These are phyloP conservation scores for Crataegus laevigata DNA, from an alignment of 306 rosid genomes.

Conservation along the genomic window DNA sequence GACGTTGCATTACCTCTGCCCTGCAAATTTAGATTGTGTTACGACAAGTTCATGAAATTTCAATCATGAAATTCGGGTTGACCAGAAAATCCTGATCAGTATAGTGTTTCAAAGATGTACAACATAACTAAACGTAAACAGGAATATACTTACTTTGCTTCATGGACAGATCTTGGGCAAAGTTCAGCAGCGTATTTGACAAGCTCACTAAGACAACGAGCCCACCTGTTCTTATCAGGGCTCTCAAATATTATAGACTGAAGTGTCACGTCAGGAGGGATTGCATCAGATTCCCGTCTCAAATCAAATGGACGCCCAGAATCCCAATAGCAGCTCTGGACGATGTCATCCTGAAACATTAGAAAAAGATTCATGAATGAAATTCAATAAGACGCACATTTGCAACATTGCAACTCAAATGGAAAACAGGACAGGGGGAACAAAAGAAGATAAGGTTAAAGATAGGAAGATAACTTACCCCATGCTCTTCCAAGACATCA, in stretches of 20 bases:
- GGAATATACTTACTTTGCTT: conserved; percentile 62
- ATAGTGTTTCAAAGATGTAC: not conserved
- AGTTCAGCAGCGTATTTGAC: conserved; percentile 93
- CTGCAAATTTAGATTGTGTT: conserved; percentile 44
- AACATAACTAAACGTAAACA: not conserved
- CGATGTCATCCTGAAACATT: conserved; percentile 83
- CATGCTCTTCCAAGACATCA: conserved; percentile 98
- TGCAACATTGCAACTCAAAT: conserved; percentile 19
- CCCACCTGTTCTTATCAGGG: conserved; percentile 98
- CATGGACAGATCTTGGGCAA: conserved; percentile 90
- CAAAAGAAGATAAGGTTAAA: not conserved
- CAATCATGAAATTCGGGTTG: not conserved
- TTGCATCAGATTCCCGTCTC: conserved; percentile 89
- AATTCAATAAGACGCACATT: not conserved
- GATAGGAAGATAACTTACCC: conserved; percentile 45
- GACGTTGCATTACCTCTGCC: conserved; percentile 88
- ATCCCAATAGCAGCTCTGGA: conserved; percentile 97
- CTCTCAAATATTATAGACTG: conserved; percentile 97
- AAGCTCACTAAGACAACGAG: conserved; percentile 93
- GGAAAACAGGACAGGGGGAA: not conserved
- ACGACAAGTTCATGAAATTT: not conserved
- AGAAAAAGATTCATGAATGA: conserved; percentile 18
- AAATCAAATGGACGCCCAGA: conserved; percentile 89
- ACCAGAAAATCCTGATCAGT: not conserved
- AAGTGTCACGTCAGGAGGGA: conserved; percentile 86